A percentile compares a stretch with the other conserved stretches of the same genome.
phyloP scores from a whole-genome alignment of 2,329 filamentous ascomycete species.

The Cordyceps javanica region DNA sequence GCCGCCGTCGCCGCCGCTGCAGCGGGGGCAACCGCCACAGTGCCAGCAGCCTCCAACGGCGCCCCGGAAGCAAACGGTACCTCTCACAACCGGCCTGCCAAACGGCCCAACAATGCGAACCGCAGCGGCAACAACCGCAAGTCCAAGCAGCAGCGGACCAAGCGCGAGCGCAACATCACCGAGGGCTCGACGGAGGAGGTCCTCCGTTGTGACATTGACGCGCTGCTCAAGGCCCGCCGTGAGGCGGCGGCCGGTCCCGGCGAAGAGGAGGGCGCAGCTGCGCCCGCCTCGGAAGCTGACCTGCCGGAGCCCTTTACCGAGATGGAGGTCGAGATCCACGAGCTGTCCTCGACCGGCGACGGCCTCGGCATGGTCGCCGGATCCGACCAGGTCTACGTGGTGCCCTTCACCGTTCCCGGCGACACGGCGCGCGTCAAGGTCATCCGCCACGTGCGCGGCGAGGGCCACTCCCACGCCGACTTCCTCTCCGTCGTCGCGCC shows the following conservation, averaged over 20 bases:
- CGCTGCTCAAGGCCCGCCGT: slow-evolving; percentile 41
- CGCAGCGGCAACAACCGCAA: slow-evolving; percentile 14
- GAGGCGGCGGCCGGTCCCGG: slow-evolving; percentile 18
- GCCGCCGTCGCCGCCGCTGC: background rate
- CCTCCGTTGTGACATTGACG: slow-evolving; percentile 55
- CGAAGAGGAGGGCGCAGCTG: slow-evolving; percentile 13
- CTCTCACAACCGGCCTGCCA: slow-evolving; percentile 3
- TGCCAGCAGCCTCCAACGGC: background rate
- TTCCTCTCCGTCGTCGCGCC: slow-evolving; percentile 71
- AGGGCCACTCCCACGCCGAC: slow-evolving; percentile 72
- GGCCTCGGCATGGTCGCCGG: slow-evolving; percentile 65
- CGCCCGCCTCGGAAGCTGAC: background rate
- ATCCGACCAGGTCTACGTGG: slow-evolving; percentile 65
- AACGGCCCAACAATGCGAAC: slow-evolving; percentile 10
- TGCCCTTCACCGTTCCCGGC: slow-evolving; percentile 83
- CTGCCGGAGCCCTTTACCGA: slow-evolving; percentile 66
- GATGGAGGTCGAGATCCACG: slow-evolving; percentile 72
- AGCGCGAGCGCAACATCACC: slow-evolving; percentile 53
- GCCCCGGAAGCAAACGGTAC: background rate
- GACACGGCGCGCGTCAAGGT: slow-evolving; percentile 76
- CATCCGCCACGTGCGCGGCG: slow-evolving; percentile 59
- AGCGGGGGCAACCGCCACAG: background rate
- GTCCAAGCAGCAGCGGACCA: slow-evolving; percentile 45
- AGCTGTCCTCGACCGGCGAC: slow-evolving; percentile 87
- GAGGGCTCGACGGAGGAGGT: slow-evolving; percentile 63